Base-by-base conservation (phyloP, 2,329 filamentous ascomycete species). In the Domatiomyces globalis region DNA sequence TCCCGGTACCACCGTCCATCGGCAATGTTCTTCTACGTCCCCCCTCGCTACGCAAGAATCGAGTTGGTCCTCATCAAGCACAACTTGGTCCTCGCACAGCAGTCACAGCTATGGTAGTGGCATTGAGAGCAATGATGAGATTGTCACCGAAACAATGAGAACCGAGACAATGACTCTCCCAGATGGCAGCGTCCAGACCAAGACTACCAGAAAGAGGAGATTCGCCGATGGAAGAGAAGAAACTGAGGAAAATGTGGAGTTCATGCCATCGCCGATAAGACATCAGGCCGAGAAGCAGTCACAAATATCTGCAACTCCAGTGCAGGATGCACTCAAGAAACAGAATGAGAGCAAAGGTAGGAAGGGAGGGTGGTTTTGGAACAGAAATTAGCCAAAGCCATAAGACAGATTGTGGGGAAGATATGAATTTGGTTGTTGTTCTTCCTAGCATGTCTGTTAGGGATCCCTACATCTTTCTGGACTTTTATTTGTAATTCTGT, bases 181-280 rank as follows among this genome's bases (percentile, higher is more conserved):
- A 0, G 78, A 82, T 61, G 79, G 79, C 10, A 76, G 74, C 0
- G 65, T 80, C 2, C 74, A 75, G 7, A 81, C 75, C 0, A 79
- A 75, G 57, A 72, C 73, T 1, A 66, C 79, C 8, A 65, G 78
- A 15, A 81, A 77, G 55, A 77, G 75, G 59, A 70, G 75, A 2
- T 83, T 80, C 58, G 68, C 74, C 1, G 78, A 82, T 65, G 79
- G 79, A 0, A 69, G 72, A 2, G 79, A 81, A 60, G 78, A 81
- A 61, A 76, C 65, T 33, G 72, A 74, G 7, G 76, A 80, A 57
- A 77, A 73, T 6, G 48, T 52, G 12, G 53, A 56, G 27, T 47
- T 51, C 5, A 44, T 15, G 12, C 36, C n/a, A 36, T 17, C 10
- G 15, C 9, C 43, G 45, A 25, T 29, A 7, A 29, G n/a, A 29